A percentile compares a stretch with the other conserved stretches of the same genome.
phyloP scores from a whole-genome alignment of 1,284 basidiomycete genomes.

The Paramarasmius palmivorus region DNA sequence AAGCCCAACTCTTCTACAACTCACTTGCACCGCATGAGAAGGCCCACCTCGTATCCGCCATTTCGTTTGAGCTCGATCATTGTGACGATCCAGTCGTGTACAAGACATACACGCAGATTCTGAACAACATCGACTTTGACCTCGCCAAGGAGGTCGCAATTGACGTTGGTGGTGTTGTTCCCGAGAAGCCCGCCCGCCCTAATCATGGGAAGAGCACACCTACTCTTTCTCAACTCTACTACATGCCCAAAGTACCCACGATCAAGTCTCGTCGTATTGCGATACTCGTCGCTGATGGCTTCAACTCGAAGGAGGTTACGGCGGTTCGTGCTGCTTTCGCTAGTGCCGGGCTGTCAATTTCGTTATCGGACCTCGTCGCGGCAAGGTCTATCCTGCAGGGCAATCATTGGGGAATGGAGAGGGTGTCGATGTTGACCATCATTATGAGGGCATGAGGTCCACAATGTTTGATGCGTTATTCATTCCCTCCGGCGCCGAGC shows the following conservation, averaged over 20 bases:
- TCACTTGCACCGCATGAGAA: slow-evolving; percentile 70
- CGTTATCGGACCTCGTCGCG: slow-evolving; percentile 70
- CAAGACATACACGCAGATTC: slow-evolving; percentile 60
- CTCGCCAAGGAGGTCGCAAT: slow-evolving; percentile 67
- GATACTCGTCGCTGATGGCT: slow-evolving; percentile 75
- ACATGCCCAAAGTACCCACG: slow-evolving; percentile 61
- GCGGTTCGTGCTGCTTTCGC: slow-evolving; percentile 56
- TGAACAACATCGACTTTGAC: slow-evolving; percentile 70
- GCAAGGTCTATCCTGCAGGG: slow-evolving; percentile 46
- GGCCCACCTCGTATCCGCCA: slow-evolving; percentile 62
- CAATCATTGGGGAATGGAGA: slow-evolving; percentile 25
- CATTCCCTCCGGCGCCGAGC: slow-evolving; percentile 64
- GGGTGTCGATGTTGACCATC: slow-evolving; percentile 60
- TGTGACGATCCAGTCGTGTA: slow-evolving; percentile 76
- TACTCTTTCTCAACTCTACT: slow-evolving; percentile 63
- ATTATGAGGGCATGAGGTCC: slow-evolving; percentile 75
- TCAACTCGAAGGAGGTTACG: slow-evolving; percentile 58
- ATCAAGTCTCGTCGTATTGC: slow-evolving; percentile 71
- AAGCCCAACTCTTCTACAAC: slow-evolving; percentile 81
- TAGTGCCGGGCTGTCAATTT: slow-evolving; percentile 58
- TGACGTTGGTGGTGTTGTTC: slow-evolving; percentile 61
- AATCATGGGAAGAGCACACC: slow-evolving; percentile 60
- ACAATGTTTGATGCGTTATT: slow-evolving; percentile 81
- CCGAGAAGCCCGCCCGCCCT: slow-evolving; percentile 41
- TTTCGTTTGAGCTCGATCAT: slow-evolving; percentile 79